Conservation (phyloP, 2,329 filamentous ascomycete species). For the Sarocladium brachiariae region DNA sequence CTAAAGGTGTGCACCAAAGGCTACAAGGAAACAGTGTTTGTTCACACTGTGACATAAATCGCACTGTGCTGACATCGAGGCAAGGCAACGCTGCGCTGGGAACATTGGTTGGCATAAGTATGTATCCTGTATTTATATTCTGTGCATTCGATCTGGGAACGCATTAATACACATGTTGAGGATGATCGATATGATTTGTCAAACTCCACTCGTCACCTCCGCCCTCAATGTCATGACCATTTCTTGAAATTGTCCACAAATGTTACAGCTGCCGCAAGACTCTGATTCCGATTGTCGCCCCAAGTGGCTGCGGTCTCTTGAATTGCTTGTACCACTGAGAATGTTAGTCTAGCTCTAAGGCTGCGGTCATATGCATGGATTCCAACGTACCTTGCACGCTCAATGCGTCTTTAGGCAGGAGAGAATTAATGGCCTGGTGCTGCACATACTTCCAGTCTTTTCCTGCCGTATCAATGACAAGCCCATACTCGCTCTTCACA, state of each 20-base stretch:
- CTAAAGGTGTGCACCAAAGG: too few relatives aligned
- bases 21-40: not conserved
- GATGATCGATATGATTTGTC: too few relatives aligned
- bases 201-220: too few relatives aligned
- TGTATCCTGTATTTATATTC: too few relatives aligned
- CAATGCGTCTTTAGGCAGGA: slow-evolving; percentile 67
- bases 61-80: not conserved
- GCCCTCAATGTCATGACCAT: slow-evolving; percentile 38
- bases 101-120: too few relatives aligned
- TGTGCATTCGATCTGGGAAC: too few relatives aligned
- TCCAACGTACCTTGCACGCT: slow-evolving; percentile 66
- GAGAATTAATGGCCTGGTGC: slow-evolving; percentile 60
- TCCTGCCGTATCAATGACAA: slow-evolving; percentile 43
- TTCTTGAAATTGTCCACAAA: slow-evolving; percentile 68
- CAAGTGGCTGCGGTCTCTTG: slow-evolving; percentile 67
- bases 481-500: not conserved
- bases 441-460: slow-evolving; percentile 74
- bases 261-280: slow-evolving; percentile 60
- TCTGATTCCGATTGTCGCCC: slow-evolving; percentile 61
- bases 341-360: slow-evolving; percentile 10
- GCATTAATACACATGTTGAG: too few relatives aligned
- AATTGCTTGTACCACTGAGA: slow-evolving; percentile 61
- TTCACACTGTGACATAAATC: not conserved
- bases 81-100: not conserved
- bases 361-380: too few relatives aligned